Percentiles rank a stretch among this genome's conserved stretches.
phyloP scores from a whole-genome alignment of 108 stramenopile species.

The Asterionellopsis glacialis region DNA sequence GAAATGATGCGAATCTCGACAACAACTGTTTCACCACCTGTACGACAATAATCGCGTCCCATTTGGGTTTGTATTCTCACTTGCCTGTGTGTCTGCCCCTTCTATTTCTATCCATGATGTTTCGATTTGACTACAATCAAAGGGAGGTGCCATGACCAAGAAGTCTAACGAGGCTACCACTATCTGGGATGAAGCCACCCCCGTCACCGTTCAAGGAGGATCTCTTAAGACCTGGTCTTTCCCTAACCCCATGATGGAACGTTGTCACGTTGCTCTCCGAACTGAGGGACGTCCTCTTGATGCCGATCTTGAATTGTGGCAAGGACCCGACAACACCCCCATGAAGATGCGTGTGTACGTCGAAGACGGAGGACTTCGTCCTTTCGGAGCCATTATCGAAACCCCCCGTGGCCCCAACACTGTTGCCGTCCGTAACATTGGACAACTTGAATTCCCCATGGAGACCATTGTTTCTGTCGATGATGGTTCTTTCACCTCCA shows the following conservation, averaged over 20 bases:
- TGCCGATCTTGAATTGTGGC: constrained; percentile 74
- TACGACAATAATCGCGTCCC: too few relatives aligned
- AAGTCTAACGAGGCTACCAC: not conserved
- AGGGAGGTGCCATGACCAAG: constrained; percentile 1
- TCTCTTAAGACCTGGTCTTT: constrained; percentile 77
- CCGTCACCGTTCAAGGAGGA: constrained; percentile 68
- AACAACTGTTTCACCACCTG: too few relatives aligned
- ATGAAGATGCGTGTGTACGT: constrained; percentile 74
- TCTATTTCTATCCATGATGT: too few relatives aligned
- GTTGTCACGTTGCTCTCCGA: constrained; percentile 65
- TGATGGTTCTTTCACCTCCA: constrained; percentile 8
- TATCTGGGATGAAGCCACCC: constrained; percentile 52
- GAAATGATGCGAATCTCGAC: too few relatives aligned
- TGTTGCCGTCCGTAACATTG: constrained; percentile 75
- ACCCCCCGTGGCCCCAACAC: constrained; percentile 75
- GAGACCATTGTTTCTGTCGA: constrained; percentile 44
- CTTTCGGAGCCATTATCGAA: constrained; percentile 66
- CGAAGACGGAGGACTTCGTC: constrained; percentile 71
- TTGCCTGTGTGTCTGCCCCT: too few relatives aligned
- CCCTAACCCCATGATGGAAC: constrained; percentile 43
- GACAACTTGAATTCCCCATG: constrained; percentile 73
- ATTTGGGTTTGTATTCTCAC: too few relatives aligned
- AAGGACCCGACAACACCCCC: constrained; percentile 79
- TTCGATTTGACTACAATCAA: too few relatives aligned
- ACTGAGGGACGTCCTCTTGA: constrained; percentile 81